Percentiles rank a stretch among this genome's conserved stretches.
Conservation (phyloP, 768 basidiomycete genomes). For the Phallus indusiatus region DNA sequence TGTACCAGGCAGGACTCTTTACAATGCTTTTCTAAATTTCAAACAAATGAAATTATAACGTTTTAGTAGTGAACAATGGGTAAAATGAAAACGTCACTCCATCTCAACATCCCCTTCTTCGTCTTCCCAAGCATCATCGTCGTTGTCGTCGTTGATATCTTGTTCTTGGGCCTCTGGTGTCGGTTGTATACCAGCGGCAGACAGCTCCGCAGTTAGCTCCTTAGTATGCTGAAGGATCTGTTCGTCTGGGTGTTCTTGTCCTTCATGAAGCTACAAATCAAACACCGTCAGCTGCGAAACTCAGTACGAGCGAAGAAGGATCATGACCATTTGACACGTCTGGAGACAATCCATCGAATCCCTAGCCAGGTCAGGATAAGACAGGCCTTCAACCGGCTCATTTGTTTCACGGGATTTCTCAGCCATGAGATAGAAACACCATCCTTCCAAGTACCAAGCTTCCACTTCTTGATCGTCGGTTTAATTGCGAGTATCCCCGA, state of each 20-base stretch:
- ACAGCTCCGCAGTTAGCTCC: conserved; percentile 63
- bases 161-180: conserved; percentile 48
- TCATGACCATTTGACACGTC: conserved; percentile 65
- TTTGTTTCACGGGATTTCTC: conserved; percentile 56
- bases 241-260: conserved; percentile 67
- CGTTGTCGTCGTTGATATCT: conserved; percentile 36
- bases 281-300: not conserved
- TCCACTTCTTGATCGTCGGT: conserved; percentile 83
- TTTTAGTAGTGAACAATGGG: not conserved
- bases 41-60: no score
- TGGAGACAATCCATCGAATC: conserved; percentile 77
- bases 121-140: conserved; percentile 46
- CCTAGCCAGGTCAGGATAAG: conserved; percentile 69
- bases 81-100: conserved; percentile 11
- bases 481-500: conserved; percentile 70
- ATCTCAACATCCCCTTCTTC: conserved; percentile 35
- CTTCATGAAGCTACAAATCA: conserved; percentile 48
- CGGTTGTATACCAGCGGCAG: conserved; percentile 53
- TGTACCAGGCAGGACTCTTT: no score
- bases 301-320: not conserved
- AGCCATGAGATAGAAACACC: conserved; percentile 82
- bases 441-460: conserved; percentile 91
- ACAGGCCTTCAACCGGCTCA: conserved; percentile 29
- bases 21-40: no score
- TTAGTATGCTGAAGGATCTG: conserved; percentile 66